These are phyloP conservation scores for Acephala macrosclerotiorum DNA, from an alignment of 2,329 filamentous ascomycete species.

Conservation along the genomic window DNA sequence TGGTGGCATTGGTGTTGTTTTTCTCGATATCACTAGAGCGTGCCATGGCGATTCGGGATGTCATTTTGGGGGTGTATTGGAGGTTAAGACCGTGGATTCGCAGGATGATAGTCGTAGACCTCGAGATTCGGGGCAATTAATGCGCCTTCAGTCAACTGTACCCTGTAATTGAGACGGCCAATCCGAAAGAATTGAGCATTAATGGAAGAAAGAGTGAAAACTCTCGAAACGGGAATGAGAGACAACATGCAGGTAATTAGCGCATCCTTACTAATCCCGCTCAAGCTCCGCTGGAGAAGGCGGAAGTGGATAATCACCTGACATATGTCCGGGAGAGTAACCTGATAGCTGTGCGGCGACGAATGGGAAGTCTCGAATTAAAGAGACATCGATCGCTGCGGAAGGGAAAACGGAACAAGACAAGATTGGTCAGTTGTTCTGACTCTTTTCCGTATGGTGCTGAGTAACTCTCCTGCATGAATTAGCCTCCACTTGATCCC, in stretches of 20 bases:
- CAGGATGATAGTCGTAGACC: not conserved
- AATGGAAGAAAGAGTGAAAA: not conserved
- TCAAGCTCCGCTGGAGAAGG: not conserved
- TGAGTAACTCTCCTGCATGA: not conserved
- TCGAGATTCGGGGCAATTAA: too few relatives aligned
- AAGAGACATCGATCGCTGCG: not conserved
- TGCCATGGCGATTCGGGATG: slow-evolving; percentile 1
- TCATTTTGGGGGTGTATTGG: not conserved
- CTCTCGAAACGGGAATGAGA: not conserved
- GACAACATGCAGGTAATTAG: not conserved
- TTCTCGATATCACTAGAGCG: not conserved
- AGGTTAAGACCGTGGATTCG: not conserved
- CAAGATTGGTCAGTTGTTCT: not conserved
- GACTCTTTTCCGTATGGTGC: not conserved
- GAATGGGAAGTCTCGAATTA: not conserved
- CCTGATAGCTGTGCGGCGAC: not conserved
- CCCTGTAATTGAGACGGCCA: too few relatives aligned
- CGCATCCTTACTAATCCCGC: slow-evolving; percentile 4
- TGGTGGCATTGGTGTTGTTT: not conserved
- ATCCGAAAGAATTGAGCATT: not conserved
- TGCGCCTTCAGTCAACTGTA: too few relatives aligned
- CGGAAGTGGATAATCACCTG: not conserved
- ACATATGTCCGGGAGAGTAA: not conserved
- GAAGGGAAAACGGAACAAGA: not conserved
- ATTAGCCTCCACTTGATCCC: not conserved